Base-by-base conservation (phyloP, 83 land plant genomes). In the Thuja plicata region DNA sequence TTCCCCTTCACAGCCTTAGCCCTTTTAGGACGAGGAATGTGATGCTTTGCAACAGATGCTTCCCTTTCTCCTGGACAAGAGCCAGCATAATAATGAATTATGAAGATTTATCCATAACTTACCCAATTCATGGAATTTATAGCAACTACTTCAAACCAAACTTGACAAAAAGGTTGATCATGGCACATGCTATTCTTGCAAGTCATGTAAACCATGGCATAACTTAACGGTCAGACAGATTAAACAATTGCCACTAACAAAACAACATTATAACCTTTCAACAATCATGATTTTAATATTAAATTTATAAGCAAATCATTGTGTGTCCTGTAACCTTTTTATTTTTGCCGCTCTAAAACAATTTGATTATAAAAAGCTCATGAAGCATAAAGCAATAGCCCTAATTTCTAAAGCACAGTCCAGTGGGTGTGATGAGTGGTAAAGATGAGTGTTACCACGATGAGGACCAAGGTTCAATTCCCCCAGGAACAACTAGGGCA, bases 61-160 rank as follows among this genome's bases (percentile, higher is more conserved):
- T 92, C 95, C 90, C 93, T 95, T 40, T 92, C 98, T 88, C 91
- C 96, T 93, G 89, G 91, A 91, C 80, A 88, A 71, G 34, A 46
- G 35, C 17, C 57, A 30, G 38, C 34, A 60, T n/a, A 88, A 15
- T 35, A 62, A 43, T 8, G 35, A 24, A 30, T 55, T 54, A 40
- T 50, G 54, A 54, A 60, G n/a, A 11, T 24, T 54, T 13, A 82
- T 38, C 17, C 38, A 87, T 8, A 34, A 89, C 45, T 32, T 48
- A 8, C 40, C 89, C 40, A 87, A 34, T 27, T 83, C 50, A 46
- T 24, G 55, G n/a, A 46, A 83, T 83, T n/a, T 43, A 83, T 83
- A 11, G 50, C 54, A 15, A 46, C 13, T 74, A 30, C 38, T 74
- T 13, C 78, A 74, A 32, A 2, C 78, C 38, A 34, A 74, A 37